Conservation (phyloP, 768 basidiomycete species). For the Tricholoma saponaceum region DNA sequence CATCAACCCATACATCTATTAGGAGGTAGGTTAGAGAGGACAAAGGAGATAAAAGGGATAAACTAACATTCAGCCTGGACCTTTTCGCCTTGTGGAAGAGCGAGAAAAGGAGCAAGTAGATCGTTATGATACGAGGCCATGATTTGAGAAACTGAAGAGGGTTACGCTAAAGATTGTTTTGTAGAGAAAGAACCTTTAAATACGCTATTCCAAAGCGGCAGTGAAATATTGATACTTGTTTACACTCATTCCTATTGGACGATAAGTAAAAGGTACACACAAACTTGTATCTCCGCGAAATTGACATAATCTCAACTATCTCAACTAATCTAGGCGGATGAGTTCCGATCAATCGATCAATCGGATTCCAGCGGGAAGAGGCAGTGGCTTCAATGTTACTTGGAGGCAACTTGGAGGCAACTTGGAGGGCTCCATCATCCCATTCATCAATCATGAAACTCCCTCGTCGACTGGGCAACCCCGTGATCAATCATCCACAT, state of each 20-base stretch:
- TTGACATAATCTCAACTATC: too few species aligned
- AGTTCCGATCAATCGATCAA: not conserved
- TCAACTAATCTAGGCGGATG: slow-evolving; percentile 2
- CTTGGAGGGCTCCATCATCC: too few species aligned
- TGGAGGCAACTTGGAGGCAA: too few species aligned
- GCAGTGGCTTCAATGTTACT: too few species aligned
- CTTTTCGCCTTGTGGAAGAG: slow-evolving; percentile 86
- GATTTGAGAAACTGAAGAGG: slow-evolving; percentile 8
- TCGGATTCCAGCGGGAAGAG: not conserved
- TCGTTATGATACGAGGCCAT: slow-evolving; percentile 63
- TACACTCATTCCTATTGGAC: slow-evolving; percentile 35
- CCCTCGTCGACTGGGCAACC: too few species aligned
- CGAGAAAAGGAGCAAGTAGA: slow-evolving; percentile 86
- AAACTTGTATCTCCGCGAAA: not conserved
- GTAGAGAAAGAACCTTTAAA: slow-evolving; percentile 18
- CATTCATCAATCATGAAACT: too few species aligned
- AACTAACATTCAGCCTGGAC: slow-evolving; percentile 90
- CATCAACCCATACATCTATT: slow-evolving; percentile 97
- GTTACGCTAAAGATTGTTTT: slow-evolving; percentile 8
- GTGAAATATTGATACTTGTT: slow-evolving; percentile 20
- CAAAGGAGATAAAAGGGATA: slow-evolving; percentile 6
- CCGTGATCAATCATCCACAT: too few species aligned
- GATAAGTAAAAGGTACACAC: slow-evolving; percentile 29
- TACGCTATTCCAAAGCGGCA: slow-evolving; percentile 9
- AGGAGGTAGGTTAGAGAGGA: slow-evolving; percentile 3